Base-by-base conservation (phyloP, 2,329 filamentous ascomycete genomes). In the Zymoseptoria passerinii region DNA sequence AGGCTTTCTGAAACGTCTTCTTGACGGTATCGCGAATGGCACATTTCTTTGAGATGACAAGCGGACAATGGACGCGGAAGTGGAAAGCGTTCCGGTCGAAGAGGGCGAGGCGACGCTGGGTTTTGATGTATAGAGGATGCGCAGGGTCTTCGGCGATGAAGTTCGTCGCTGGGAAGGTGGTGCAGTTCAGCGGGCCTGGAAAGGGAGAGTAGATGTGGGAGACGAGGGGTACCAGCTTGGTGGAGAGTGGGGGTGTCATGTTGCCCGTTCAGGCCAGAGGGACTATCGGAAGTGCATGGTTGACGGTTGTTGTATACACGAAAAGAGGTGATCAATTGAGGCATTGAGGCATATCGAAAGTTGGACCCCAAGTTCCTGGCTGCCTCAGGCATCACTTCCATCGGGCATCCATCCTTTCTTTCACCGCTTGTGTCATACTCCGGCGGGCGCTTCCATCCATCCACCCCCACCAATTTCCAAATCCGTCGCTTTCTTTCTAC, bases 1-100 rank as follows among this genome's bases (percentile, higher is more conserved):
- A 76, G 2, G 78, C 79, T 28, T 70, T 63, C 50, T 75, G 72
- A 28, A 77, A 63, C 65, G 78, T 76, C 59, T 77, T 73, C 23
- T 70, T 69, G 23, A 70, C 71, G 70, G 74, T 76, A 10, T 74
- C 76, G 19, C 82, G 73, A n/a, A 83, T 73, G 20, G 77, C 75
- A 7, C 72, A 71, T 57, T 77, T 79, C 20, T 69, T 67, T 2
- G 62, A 56, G 66, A 68, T 55, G 60, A 66, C 60, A 55, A 70
- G 61, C 58, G 69, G 62, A n/a, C 63, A 54, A 58, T 74, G 65
- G 5, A 79, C 73, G 16, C 70, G 68, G 77, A 78, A 81, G 75
- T 80, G 80, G 18, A 84, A 65, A 29, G 71, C 35, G 70, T 71
- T 64, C 8, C 68, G 63, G 56, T 71, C 62, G 58, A 70, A 69